phyloP scores from a whole-genome alignment of 306 rosid species.

The Morella rubra region DNA sequence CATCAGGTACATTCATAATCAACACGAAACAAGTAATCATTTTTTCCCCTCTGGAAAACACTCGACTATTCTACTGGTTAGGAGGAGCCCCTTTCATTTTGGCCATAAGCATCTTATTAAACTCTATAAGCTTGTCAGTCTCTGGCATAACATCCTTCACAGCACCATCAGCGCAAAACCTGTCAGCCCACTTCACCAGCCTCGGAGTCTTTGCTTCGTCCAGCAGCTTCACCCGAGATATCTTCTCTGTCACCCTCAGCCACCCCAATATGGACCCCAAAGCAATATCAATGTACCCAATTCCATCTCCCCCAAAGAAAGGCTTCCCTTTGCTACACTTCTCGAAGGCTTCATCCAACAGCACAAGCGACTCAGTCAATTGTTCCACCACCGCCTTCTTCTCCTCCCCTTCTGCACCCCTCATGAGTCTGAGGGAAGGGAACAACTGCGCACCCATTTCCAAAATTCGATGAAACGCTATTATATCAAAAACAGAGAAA shows the following conservation, averaged over 20 bases:
- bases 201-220: conserved; percentile 43
- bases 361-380: conserved; percentile 25
- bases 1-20: neutral
- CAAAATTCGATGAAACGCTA: too few species aligned
- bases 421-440: conserved; percentile 38
- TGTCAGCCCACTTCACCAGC: conserved; percentile 46
- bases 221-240: conserved; percentile 38
- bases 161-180: conserved; percentile 35
- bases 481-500: too few species aligned
- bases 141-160: conserved; percentile 54
- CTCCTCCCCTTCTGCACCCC: conserved; percentile 35
- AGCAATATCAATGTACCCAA: conserved; percentile 60
- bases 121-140: conserved; percentile 50
- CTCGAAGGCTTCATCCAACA: conserved; percentile 46
- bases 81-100: conserved; percentile 24
- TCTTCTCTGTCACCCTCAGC: conserved; percentile 42
- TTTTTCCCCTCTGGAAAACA: neutral
- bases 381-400: conserved; percentile 37
- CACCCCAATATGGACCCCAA: conserved; percentile 56
- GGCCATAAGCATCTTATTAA: conserved; percentile 25
- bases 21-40: neutral
- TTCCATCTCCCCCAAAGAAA: conserved; percentile 50
- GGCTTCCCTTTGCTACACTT: conserved; percentile 48
- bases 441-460: conserved; percentile 39
- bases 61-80: neutral